Percentiles rank a stretch among this genome's conserved stretches.
These are phyloP conservation scores for Karstenula rhodostoma DNA, from an alignment of 2,329 filamentous ascomycete genomes.

Conservation along the genomic window DNA sequence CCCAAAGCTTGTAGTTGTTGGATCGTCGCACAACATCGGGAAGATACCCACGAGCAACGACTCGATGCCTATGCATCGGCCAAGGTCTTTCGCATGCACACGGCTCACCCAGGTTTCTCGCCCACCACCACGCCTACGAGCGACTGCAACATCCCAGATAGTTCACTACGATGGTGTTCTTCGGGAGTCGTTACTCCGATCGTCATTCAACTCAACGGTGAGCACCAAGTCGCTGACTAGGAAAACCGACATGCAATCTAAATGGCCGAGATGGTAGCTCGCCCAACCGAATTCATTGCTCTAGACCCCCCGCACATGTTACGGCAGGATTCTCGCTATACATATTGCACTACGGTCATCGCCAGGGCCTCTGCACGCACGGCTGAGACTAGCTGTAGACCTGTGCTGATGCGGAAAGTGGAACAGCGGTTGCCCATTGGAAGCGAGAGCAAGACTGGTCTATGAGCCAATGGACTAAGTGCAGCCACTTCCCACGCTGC, in stretches of 20 bases:
- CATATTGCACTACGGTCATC: neutral
- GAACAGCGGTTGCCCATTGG: neutral
- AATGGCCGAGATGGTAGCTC: slow-evolving; percentile 1
- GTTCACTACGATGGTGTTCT: neutral
- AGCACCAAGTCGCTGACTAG: neutral
- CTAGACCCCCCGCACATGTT: neutral
- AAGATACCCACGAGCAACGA: neutral
- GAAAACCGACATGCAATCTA: neutral
- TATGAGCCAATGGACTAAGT: neutral
- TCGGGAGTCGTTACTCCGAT: neutral
- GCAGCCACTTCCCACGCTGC: neutral
- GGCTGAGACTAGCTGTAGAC: neutral
- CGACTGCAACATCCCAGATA: neutral
- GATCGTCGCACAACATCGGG: neutral
- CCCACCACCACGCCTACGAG: neutral
- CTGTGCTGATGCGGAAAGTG: neutral
- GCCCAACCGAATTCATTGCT: neutral
- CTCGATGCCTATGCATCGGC: neutral
- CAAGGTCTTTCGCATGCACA: neutral
- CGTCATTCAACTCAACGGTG: neutral
- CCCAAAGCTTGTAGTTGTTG: neutral
- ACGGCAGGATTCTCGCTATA: slow-evolving; percentile 1
- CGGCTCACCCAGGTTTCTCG: neutral
- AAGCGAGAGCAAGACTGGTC: slow-evolving; percentile 3
- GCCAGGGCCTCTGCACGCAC: slow-evolving; percentile 1